Conservation (phyloP, 148 eudicot genomes). For the Vaccinium macrocarpon region DNA sequence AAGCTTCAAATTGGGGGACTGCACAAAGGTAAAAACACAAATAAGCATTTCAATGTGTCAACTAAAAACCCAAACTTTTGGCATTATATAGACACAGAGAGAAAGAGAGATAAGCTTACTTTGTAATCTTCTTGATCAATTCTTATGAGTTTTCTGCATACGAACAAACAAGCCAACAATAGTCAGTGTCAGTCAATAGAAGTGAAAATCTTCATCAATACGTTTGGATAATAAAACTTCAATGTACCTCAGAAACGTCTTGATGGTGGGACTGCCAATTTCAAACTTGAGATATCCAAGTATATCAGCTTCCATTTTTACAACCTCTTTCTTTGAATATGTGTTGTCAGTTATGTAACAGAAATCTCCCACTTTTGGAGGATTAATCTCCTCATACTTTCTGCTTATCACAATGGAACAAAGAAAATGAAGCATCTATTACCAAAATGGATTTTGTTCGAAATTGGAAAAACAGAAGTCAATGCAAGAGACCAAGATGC, state of each 20-base stretch:
- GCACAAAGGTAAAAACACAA: slow-evolving; percentile 16
- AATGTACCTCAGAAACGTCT: slow-evolving; percentile 57
- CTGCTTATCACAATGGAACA: slow-evolving; percentile 18
- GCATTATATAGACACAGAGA: background rate
- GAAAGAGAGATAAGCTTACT: slow-evolving; percentile 25
- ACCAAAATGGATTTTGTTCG: background rate
- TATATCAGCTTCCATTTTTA: slow-evolving; percentile 82
- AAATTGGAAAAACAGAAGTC: no score
- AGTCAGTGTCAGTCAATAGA: slow-evolving; percentile 10
- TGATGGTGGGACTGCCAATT: slow-evolving; percentile 69
- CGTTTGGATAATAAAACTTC: background rate
- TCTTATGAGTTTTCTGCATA: slow-evolving; percentile 49
- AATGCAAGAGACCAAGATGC: slow-evolving; percentile 17
- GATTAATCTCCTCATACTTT: slow-evolving; percentile 85
- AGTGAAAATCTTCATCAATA: background rate
- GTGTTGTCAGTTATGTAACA: slow-evolving; percentile 83
- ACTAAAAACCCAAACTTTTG: background rate
- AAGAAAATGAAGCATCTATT: background rate
- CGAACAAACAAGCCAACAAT: background rate
- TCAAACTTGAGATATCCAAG: slow-evolving; percentile 61
- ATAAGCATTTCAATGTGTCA: background rate
- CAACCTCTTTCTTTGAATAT: slow-evolving; percentile 69
- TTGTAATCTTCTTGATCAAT: slow-evolving; percentile 46
- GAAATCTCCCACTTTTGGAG: slow-evolving; percentile 67
- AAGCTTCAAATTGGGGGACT: slow-evolving; percentile 46